Evolutionary conservation across 1,284 basidiomycete species (phyloP), one percentile per base, ranked within the genome.

Genomic region (Vanrija sp.): DNA sequence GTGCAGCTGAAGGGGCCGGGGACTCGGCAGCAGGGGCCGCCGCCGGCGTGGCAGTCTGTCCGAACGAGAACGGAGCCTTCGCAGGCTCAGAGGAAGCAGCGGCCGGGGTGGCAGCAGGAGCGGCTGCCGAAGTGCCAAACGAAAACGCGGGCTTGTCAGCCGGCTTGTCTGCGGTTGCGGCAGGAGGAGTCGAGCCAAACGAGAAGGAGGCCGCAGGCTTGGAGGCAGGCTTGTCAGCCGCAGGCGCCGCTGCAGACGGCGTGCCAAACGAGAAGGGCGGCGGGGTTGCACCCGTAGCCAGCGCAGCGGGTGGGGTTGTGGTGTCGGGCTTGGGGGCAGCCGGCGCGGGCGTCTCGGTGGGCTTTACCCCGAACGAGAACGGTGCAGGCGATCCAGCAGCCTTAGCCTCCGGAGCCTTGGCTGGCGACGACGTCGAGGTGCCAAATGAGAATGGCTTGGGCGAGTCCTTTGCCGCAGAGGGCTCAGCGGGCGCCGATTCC

Each of bases 131-230:
- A n/a, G 23, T 2, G 8, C 48, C 44, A 15, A 52, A 52, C 18
- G 50, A 42, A 26, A 56, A 55, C 25, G 54, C 38, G 0, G 47
- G 23, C 15, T 45, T 53, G 40, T 40, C 38, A 9, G 51, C 49
- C 1, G 51, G 48, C 28, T 47, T 43, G 26, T 40, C 19, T 14
- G 14, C 38, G 29, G 45, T 6, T 10, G 49, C 9, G n/a, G 29
- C 18, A 6, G 46, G 16, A 7, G 51, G 16, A 5, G 49, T 19
- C 6, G 49, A 23, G 44, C 44, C 49, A 23, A 57, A 57, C 18
- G 46, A 52, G 40, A 52, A 57, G 10, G 25, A 9, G 14, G 44
- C 51, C 0, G 43, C 49, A 9, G 52, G 25, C 43, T 49, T 52
- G 10, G 40, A 23, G 21, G 50, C 42, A 15, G 43, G 43, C n/a